A percentile compares a stretch with the other conserved stretches of the same genome.
phyloP scores from a whole-genome alignment of 129 eudicot species.

The Flaveria robusta region DNA sequence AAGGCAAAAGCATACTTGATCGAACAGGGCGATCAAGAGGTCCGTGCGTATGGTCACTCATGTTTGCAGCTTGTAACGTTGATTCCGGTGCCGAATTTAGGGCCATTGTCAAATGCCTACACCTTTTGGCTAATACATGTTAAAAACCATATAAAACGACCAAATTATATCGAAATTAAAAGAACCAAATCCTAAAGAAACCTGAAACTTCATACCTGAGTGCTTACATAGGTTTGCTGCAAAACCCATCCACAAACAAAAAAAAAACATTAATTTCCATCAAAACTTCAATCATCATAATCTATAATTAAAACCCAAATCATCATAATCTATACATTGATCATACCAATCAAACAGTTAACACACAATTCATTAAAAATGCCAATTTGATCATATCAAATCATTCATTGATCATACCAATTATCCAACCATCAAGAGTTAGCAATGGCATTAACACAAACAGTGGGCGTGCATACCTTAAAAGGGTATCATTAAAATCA shows the following conservation, averaged over 20 bases:
- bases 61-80: constrained; percentile 46
- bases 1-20: constrained; percentile 53
- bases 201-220: constrained; percentile 31
- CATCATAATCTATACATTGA: constrained; percentile 13
- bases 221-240: constrained; percentile 35
- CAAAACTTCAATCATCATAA: constrained; percentile 8
- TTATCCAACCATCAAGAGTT: constrained; percentile 8
- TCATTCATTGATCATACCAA: background rate
- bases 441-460: constrained; percentile 8
- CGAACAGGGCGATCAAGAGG: constrained; percentile 56
- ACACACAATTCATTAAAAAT: background rate
- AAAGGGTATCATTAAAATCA: constrained; percentile 4
- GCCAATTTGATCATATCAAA: background rate
- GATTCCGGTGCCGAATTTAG: constrained; percentile 36
- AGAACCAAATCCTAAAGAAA: too few relatives aligned
- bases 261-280: constrained; percentile 1
- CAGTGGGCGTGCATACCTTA: constrained; percentile 25
- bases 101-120: constrained; percentile 51
- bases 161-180: background rate
- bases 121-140: constrained; percentile 33
- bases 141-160: constrained; percentile 9
- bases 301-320: background rate
- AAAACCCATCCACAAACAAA: constrained; percentile 10
- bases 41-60: constrained; percentile 63
- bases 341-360: background rate